Evolutionary conservation across 805 yeast genomes (phyloP), one percentile per base, ranked within the genome.

Genomic region (Kregervanrija pseudodelftensis): DNA sequence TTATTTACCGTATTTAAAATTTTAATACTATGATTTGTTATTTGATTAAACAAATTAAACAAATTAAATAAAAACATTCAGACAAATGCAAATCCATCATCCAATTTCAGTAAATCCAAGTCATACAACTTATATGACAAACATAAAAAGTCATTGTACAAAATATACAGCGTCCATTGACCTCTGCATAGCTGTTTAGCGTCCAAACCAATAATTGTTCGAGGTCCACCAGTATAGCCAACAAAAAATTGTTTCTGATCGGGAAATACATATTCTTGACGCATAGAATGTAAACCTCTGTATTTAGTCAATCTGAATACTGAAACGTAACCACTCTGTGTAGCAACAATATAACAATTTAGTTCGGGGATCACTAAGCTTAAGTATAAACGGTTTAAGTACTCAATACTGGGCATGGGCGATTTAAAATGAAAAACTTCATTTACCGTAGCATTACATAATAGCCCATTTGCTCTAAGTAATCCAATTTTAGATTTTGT

Each of bases 391-490:
- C 70, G 47, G 42, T 62, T 55, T 1, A 60, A 57, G 35, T 48
- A 48, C 7, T 48, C 38, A 33, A 55, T 54, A 15, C 68, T 74
- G 11, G 68, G 73, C 43, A 60, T 61, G 22, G 55, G 54, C 8
- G 74, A 69, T 16, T 44, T 52, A 43, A 49, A 56, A 13, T 48
- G 51, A 52, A 74, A 77, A 1, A 76, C 55, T 16, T 65, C 57
- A 4, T 67, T 58, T 1, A 77, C 70, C 1, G 76, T 67, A 4
- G 76, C 68, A 50, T 67, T 71, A 53, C 80, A 76, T 33, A 72
- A 65, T 16, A 79, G 60, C 10, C 68, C 64, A 41, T 72, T 71
- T 1, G 65, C 64, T 22, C 71, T 61, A 50, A 75, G 72, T 22
- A 79, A 55, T 0, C 74, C 80, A 11, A 73, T 49, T 37, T 65